A percentile compares a stretch with the other conserved stretches of the same genome.
Conservation (phyloP, 116 monocot species). For the Cymodocea nodosa region DNA sequence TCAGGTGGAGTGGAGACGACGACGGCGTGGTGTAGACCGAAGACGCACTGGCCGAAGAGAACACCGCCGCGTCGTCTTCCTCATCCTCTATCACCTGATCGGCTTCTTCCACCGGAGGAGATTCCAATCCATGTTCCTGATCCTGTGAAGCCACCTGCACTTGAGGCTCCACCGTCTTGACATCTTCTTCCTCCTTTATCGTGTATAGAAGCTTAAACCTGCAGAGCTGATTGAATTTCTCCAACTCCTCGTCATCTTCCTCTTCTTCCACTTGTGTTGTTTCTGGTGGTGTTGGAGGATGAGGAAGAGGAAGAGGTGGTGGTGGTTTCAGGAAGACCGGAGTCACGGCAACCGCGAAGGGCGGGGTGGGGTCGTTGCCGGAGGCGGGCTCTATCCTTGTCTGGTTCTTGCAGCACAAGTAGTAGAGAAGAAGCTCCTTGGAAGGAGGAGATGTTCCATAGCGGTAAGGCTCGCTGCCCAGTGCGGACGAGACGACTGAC, state of each 20-base stretch:
- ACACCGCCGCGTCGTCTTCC: not conserved
- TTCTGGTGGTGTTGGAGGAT: not conserved
- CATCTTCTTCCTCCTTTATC: conserved; percentile 1
- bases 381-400: not conserved
- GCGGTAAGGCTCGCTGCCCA: not conserved
- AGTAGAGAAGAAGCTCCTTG: conserved; percentile 10
- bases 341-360: not conserved
- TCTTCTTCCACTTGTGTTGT: not conserved
- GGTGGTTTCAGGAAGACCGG: not conserved
- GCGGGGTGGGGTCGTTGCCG: not conserved
- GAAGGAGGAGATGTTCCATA: not conserved
- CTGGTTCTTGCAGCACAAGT: conserved; percentile 6
- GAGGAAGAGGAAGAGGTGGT: not conserved
- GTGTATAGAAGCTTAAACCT: conserved; percentile 19
- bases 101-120: not conserved
- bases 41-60: conserved; percentile 17
- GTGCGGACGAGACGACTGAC: not conserved
- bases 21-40: conserved; percentile 21
- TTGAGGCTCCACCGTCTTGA: too few relatives aligned
- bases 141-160: too few relatives aligned
- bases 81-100: not conserved
- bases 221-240: not conserved
- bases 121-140: not conserved
- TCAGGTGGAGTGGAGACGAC: conserved; percentile 8
- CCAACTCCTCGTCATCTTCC: not conserved